These are phyloP conservation scores for Beauveria bassiana DNA, from an alignment of 2,329 filamentous ascomycete species.

Conservation along the genomic window DNA sequence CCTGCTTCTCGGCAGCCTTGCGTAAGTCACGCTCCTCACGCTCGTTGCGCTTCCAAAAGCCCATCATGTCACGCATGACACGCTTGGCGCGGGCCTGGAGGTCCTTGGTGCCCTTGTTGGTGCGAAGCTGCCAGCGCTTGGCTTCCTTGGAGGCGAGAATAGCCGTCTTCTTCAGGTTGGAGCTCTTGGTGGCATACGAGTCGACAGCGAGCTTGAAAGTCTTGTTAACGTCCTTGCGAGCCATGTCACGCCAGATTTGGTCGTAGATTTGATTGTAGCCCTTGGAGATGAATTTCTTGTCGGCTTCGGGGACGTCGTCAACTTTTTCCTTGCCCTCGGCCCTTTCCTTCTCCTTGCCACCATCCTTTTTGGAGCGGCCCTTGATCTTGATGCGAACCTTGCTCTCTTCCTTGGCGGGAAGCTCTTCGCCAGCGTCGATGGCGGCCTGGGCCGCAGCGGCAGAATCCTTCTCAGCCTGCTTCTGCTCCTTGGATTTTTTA, in stretches of 20 bases:
- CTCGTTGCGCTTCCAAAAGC: constrained; percentile 99
- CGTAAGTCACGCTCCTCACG: constrained; percentile 91
- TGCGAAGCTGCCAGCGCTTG: constrained; percentile 91
- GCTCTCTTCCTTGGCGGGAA: constrained; percentile 48
- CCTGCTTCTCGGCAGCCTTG: constrained; percentile 89
- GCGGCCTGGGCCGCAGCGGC: constrained; percentile 85
- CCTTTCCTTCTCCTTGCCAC: constrained; percentile 35
- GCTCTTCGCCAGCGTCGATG: constrained; percentile 68
- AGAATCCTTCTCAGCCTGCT: constrained; percentile 71
- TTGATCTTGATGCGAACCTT: constrained; percentile 60
- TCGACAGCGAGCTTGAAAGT: constrained; percentile 81
- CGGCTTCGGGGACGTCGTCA: constrained; percentile 45
- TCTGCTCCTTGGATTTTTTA: constrained; percentile 86
- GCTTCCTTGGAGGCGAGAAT: constrained; percentile 96
- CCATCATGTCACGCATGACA: constrained; percentile 99
- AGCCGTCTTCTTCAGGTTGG: constrained; percentile 96
- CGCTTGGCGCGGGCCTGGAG: constrained; percentile 94
- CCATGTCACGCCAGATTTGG: constrained; percentile 92
- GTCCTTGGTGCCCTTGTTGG: constrained; percentile 98
- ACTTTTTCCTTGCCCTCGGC: constrained; percentile 41
- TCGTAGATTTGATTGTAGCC: constrained; percentile 96
- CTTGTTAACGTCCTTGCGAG: constrained; percentile 88
- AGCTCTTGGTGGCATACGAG: constrained; percentile 77
- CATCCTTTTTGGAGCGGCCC: constrained; percentile 35
- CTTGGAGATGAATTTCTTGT: constrained; percentile 72